phyloP scores from a whole-genome alignment of 148 eudicot genomes.

The Silene latifolia region DNA sequence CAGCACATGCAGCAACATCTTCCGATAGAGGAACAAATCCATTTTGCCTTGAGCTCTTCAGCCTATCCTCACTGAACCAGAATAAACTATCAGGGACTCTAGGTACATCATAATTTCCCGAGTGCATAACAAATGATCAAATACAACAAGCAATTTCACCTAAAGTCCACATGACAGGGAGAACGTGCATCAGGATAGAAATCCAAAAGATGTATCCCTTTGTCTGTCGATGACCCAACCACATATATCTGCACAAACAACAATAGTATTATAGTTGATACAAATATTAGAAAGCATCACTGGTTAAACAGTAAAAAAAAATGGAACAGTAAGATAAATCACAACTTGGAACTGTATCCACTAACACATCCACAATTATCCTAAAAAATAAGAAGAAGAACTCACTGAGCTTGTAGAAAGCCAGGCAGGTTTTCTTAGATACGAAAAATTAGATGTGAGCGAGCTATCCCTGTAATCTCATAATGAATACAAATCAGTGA shows the following conservation, averaged over 20 bases:
- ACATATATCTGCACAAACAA: slow-evolving; percentile 55
- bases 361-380: slow-evolving; percentile 5
- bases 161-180: slow-evolving; percentile 79
- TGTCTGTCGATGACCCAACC: slow-evolving; percentile 64
- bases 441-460: slow-evolving; percentile 32
- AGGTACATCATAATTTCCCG: background rate
- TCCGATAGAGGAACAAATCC: slow-evolving; percentile 54
- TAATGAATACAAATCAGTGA: slow-evolving; percentile 1
- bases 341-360: background rate
- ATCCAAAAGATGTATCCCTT: slow-evolving; percentile 75
- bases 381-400: slow-evolving; percentile 6
- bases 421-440: slow-evolving; percentile 76
- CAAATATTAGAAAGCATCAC: background rate
- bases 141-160: slow-evolving; percentile 37
- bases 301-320: background rate
- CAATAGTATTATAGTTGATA: background rate
- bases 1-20: slow-evolving; percentile 62
- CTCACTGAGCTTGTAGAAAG: slow-evolving; percentile 62
- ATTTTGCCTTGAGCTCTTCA: slow-evolving; percentile 41
- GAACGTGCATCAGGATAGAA: slow-evolving; percentile 64
- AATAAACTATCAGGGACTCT: background rate
- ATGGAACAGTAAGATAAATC: background rate
- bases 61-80: slow-evolving; percentile 44
- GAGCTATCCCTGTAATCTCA: slow-evolving; percentile 43
- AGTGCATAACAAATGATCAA: background rate